A percentile compares a stretch with the other conserved stretches of the same genome.
Conservation (phyloP, 2,329 filamentous ascomycete genomes). For the Juglanconis oblonga region DNA sequence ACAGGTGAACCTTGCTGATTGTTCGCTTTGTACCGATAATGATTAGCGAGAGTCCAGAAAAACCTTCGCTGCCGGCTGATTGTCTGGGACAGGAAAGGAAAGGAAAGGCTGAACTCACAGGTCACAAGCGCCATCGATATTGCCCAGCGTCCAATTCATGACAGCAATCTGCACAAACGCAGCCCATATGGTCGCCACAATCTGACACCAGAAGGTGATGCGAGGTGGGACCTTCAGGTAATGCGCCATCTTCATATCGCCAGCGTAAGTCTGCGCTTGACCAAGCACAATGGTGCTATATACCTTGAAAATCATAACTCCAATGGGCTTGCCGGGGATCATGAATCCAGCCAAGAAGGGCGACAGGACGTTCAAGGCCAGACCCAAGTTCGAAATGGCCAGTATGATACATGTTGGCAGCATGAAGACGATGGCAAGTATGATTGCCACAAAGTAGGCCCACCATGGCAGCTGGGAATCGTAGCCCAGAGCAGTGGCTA, state of each 20-base stretch:
- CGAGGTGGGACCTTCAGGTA: constrained; percentile 43
- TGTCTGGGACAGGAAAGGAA: no score
- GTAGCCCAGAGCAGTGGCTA: constrained; percentile 43
- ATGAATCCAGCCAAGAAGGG: constrained; percentile 58
- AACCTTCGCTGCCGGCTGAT: not conserved
- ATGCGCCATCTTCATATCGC: constrained; percentile 35
- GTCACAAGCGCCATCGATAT: constrained; percentile 49
- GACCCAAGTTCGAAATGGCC: constrained; percentile 48
- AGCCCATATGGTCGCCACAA: constrained; percentile 40
- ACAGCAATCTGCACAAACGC: constrained; percentile 44
- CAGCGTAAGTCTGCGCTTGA: constrained; percentile 33
- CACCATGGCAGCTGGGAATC: constrained; percentile 51
- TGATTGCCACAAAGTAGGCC: constrained; percentile 47
- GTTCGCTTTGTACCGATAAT: constrained; percentile 32
- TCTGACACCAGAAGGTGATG: constrained; percentile 35
- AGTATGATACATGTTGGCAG: constrained; percentile 45
- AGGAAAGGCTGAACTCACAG: constrained; percentile 24
- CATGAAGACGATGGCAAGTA: constrained; percentile 44
- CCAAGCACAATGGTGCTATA: constrained; percentile 38
- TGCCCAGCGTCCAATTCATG: constrained; percentile 40
- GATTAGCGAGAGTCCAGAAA: constrained; percentile 29
- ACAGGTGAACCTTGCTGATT: constrained; percentile 42
- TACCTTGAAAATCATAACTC: constrained; percentile 56
- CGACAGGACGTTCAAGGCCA: constrained; percentile 51
- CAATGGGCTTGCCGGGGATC: constrained; percentile 53